Conservation (phyloP, 2,329 filamentous ascomycete genomes). For the Colletotrichum tabaci region DNA sequence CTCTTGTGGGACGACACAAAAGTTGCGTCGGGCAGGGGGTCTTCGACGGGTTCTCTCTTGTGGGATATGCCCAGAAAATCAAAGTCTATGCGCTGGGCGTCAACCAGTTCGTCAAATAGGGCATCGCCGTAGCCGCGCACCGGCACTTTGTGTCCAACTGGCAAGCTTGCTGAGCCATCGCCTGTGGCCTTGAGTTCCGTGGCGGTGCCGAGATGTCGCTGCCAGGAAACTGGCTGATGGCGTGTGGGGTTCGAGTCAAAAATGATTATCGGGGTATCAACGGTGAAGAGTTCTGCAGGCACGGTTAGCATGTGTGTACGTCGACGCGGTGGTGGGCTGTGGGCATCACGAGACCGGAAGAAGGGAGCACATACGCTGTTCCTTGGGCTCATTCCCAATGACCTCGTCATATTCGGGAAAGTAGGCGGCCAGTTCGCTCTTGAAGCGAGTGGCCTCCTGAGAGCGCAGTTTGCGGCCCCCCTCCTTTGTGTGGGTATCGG, state of each 20-base stretch:
- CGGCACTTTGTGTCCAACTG: conserved; percentile 49
- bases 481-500: conserved; percentile 62
- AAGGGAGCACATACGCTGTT: conserved; percentile 74
- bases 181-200: background rate
- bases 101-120: conserved; percentile 69
- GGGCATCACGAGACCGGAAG: background rate
- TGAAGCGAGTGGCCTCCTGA: conserved; percentile 87
- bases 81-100: conserved; percentile 71
- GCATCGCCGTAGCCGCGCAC: conserved; percentile 70
- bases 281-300: conserved; percentile 76
- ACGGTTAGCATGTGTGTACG: conserved; percentile 23
- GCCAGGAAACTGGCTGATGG: conserved; percentile 40
- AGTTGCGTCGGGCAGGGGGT: conserved; percentile 70
- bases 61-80: conserved; percentile 65
- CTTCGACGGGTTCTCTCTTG: conserved; percentile 60
- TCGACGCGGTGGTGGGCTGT: background rate
- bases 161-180: conserved; percentile 8
- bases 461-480: conserved; percentile 87
- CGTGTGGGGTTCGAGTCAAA: conserved; percentile 65
- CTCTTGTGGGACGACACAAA: conserved; percentile 71
- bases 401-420: conserved; percentile 96
- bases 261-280: conserved; percentile 81
- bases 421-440: conserved; percentile 91
- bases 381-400: conserved; percentile 86
- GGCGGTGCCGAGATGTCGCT: conserved; percentile 9